A percentile compares a stretch with the other conserved stretches of the same genome.
These are phyloP conservation scores for Trichophyton mentagrophytes DNA, from an alignment of 2,329 filamentous ascomycete genomes.

Conservation along the genomic window DNA sequence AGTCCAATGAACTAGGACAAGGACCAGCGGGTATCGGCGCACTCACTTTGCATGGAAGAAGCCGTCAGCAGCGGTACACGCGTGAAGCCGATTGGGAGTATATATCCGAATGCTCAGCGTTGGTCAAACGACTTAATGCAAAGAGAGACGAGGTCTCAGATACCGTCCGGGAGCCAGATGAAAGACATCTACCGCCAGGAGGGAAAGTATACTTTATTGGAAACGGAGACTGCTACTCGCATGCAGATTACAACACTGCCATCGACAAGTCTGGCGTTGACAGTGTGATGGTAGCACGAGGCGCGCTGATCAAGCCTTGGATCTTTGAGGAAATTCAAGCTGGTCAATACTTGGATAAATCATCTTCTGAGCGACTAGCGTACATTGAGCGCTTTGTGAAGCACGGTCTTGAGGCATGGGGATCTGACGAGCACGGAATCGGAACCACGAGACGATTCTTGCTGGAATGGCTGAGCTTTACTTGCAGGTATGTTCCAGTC, in stretches of 20 bases:
- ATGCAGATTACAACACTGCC: conserved; percentile 71
- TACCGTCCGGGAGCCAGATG: conserved; percentile 65
- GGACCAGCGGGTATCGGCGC: conserved; percentile 79
- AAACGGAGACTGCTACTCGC: conserved; percentile 93
- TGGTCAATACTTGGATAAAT: conserved; percentile 92
- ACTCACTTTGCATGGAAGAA: conserved; percentile 89
- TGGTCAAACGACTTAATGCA: conserved; percentile 68
- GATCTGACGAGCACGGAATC: conserved; percentile 84
- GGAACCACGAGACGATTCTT: conserved; percentile 84
- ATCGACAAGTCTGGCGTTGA: conserved; percentile 70
- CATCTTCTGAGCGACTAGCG: conserved; percentile 66
- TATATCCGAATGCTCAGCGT: conserved; percentile 74
- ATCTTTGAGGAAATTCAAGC: conserved; percentile 91
- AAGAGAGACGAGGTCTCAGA: conserved; percentile 56
- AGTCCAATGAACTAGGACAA: conserved; percentile 51
- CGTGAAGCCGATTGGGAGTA: conserved; percentile 88
- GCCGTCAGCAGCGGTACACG: conserved; percentile 87
- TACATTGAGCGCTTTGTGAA: conserved; percentile 83
- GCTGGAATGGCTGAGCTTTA: conserved; percentile 90
- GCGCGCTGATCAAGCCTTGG: conserved; percentile 95
- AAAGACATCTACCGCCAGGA: conserved; percentile 54
- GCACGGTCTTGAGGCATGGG: conserved; percentile 89
- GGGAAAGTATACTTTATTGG: conserved; percentile 81
- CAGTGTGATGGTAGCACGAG: conserved; percentile 92
- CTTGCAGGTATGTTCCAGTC: conserved; percentile 79